phyloP scores from a whole-genome alignment of 192 early-diverging fungal species.

The Coemansia furcata region DNA sequence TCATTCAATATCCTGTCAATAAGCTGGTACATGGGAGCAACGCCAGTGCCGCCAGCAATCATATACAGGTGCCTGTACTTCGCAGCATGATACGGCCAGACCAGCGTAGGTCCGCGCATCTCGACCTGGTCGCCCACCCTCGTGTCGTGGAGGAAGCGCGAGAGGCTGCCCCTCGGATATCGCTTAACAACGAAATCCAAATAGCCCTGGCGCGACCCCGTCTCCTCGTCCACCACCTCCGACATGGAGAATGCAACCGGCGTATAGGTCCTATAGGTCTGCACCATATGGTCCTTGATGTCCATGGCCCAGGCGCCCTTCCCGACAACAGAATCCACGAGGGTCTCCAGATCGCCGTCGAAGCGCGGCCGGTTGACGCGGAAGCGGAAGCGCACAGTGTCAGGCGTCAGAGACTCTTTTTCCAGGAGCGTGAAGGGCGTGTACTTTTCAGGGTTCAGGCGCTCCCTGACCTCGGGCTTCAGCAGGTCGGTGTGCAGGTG shows the following conservation, averaged over 20 bases:
- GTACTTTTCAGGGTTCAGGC: slow-evolving; percentile 51
- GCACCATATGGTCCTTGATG: slow-evolving; percentile 68
- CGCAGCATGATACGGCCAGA: slow-evolving; percentile 40
- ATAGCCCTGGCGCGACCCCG: slow-evolving; percentile 30
- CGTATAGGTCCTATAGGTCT: slow-evolving; percentile 69
- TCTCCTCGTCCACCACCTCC: slow-evolving; percentile 22
- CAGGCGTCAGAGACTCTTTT: slow-evolving; percentile 46
- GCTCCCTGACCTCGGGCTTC: slow-evolving; percentile 29
- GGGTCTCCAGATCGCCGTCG: slow-evolving; percentile 26
- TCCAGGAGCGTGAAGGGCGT: slow-evolving; percentile 53
- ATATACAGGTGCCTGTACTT: slow-evolving; percentile 27
- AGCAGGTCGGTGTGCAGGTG: slow-evolving; percentile 40
- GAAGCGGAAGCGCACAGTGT: slow-evolving; percentile 61
- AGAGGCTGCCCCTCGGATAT: slow-evolving; percentile 65
- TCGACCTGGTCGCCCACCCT: slow-evolving; percentile 58
- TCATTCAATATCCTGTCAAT: slow-evolving; percentile 53
- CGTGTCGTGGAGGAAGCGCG: slow-evolving; percentile 58
- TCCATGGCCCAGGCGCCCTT: slow-evolving; percentile 60
- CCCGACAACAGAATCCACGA: slow-evolving; percentile 12
- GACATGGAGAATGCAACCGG: slow-evolving; percentile 56
- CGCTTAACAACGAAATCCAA: slow-evolving; percentile 68
- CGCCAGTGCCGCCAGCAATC: slow-evolving; percentile 79
- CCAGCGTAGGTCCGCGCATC: slow-evolving; percentile 63
- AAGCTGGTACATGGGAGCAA: slow-evolving; percentile 69
- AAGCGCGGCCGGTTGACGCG: slow-evolving; percentile 52